These are phyloP conservation scores for Diphasiastrum complanatum DNA, from an alignment of 83 land plant species.

Conservation along the genomic window DNA sequence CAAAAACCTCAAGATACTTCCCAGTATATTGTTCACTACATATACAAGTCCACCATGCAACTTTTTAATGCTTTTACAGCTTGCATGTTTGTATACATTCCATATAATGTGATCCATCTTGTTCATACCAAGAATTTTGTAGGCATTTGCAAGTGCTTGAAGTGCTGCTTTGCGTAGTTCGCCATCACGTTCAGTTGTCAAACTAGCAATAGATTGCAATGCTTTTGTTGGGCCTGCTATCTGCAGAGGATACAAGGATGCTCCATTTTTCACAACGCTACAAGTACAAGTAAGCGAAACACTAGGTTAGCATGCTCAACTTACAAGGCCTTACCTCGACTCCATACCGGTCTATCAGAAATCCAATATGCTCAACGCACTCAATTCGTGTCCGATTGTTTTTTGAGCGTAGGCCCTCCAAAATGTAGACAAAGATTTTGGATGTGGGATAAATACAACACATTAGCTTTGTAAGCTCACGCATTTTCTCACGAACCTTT, in stretches of 20 bases:
- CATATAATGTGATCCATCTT: too few species aligned
- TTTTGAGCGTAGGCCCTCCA: conserved; percentile 89
- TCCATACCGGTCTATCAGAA: conserved; percentile 67
- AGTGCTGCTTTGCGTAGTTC: conserved; percentile 92
- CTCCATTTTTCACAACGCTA: neutral
- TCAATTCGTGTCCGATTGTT: conserved; percentile 89
- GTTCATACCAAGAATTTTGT: conserved; percentile 88
- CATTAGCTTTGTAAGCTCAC: conserved; percentile 70
- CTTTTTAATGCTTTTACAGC: too few species aligned
- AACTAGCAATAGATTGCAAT: conserved; percentile 70
- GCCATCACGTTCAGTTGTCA: conserved; percentile 95
- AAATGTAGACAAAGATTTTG: conserved; percentile 66
- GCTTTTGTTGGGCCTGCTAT: conserved; percentile 71
- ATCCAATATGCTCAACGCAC: conserved; percentile 82
- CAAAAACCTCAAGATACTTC: too few species aligned
- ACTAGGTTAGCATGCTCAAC: too few species aligned
- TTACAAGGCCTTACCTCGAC: conserved; percentile 70
- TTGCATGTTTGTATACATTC: too few species aligned
- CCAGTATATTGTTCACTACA: too few species aligned
- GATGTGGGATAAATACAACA: conserved; percentile 62
- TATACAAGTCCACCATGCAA: too few species aligned
- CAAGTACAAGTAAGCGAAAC: neutral
- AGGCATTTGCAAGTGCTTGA: conserved; percentile 80
- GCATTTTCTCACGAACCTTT: conserved; percentile 87
- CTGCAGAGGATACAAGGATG: too few species aligned